These are phyloP conservation scores for Colletotrichum magnum DNA, from an alignment of 2,329 filamentous ascomycete species.

Conservation along the genomic window DNA sequence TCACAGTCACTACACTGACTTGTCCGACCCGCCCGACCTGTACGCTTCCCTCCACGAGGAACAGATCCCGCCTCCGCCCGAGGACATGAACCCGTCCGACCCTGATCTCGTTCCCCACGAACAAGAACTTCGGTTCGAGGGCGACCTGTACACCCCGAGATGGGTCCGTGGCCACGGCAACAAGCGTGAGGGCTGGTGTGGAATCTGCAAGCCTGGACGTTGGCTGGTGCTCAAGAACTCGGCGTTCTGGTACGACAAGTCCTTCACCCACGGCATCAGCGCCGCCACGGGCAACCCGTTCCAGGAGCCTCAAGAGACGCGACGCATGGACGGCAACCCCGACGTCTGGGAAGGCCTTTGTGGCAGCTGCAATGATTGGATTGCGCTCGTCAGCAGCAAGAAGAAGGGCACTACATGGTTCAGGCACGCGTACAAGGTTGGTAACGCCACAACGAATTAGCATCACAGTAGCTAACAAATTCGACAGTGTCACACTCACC, in stretches of 20 bases:
- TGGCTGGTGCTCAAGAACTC: slow-evolving; percentile 93
- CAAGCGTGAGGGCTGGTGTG: slow-evolving; percentile 91
- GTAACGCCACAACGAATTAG: slow-evolving; percentile 41
- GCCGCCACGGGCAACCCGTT: slow-evolving; percentile 85
- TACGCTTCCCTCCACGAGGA: slow-evolving; percentile 83
- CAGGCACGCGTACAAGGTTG: slow-evolving; percentile 88
- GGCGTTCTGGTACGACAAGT: slow-evolving; percentile 95
- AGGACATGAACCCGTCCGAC: slow-evolving; percentile 86
- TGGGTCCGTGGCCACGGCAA: slow-evolving; percentile 91
- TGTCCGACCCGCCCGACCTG: slow-evolving; percentile 82
- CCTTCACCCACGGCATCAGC: slow-evolving; percentile 89
- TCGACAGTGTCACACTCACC: slow-evolving; percentile 76
- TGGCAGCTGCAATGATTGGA: slow-evolving; percentile 84
- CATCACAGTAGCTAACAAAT: slow-evolving; percentile 42
- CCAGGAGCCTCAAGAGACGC: slow-evolving; percentile 80
- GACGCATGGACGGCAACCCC: slow-evolving; percentile 84
- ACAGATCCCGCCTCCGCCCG: slow-evolving; percentile 79
- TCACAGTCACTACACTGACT: slow-evolving; percentile 79
- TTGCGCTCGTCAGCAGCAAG: slow-evolving; percentile 85
- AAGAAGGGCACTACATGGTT: slow-evolving; percentile 97
- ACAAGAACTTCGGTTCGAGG: slow-evolving; percentile 83
- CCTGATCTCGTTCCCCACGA: slow-evolving; percentile 83
- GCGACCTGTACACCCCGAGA: slow-evolving; percentile 85
- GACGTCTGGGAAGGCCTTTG: slow-evolving; percentile 88
- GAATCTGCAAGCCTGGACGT: slow-evolving; percentile 86